Evolutionary conservation across 306 rosid genomes (phyloP).

Genomic region (Mimosa bimucronata): DNA sequence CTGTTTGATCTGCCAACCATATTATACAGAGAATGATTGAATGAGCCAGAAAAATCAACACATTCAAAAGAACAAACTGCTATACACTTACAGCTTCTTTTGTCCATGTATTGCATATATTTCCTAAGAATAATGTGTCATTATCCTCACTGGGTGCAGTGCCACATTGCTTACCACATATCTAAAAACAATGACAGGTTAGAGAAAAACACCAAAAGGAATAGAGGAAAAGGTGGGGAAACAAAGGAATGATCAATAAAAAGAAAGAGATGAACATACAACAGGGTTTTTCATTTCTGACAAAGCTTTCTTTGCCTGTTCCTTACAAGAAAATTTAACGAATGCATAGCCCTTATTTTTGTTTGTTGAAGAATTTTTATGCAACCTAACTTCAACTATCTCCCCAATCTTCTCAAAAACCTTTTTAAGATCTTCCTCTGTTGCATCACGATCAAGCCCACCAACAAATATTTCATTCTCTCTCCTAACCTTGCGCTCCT

Average conservation of each 20-base stretch:
- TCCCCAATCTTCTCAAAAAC: constrained; percentile 80
- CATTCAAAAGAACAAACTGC: constrained; percentile 19
- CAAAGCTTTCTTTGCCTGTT: constrained; percentile 67
- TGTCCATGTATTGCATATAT: constrained; percentile 85
- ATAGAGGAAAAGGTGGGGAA: constrained; percentile 1
- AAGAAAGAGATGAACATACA: constrained; percentile 53
- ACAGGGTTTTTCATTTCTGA: constrained; percentile 85
- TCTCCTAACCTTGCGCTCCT: constrained; percentile 61
- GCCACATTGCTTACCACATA: constrained; percentile 78
- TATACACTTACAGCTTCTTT: constrained; percentile 70
- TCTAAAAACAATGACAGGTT: constrained; percentile 48
- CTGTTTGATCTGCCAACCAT: constrained; percentile 65
- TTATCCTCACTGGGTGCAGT: constrained; percentile 79
- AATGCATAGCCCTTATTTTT: constrained; percentile 83
- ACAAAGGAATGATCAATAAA: constrained; percentile 26
- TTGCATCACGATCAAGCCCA: constrained; percentile 76
- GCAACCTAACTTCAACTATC: constrained; percentile 78
- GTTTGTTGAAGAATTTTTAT: constrained; percentile 60
- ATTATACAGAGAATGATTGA: constrained; percentile 35
- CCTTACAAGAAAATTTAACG: constrained; percentile 73
- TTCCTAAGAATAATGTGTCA: constrained; percentile 75
- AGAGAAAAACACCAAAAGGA: constrained; percentile 24
- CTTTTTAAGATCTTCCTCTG: constrained; percentile 75
- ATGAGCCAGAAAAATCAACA: constrained; percentile 30
- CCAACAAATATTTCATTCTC: constrained; percentile 83